Evolutionary conservation across 2,329 filamentous ascomycete species (phyloP).

Genomic region (Xylaria sp.): DNA sequence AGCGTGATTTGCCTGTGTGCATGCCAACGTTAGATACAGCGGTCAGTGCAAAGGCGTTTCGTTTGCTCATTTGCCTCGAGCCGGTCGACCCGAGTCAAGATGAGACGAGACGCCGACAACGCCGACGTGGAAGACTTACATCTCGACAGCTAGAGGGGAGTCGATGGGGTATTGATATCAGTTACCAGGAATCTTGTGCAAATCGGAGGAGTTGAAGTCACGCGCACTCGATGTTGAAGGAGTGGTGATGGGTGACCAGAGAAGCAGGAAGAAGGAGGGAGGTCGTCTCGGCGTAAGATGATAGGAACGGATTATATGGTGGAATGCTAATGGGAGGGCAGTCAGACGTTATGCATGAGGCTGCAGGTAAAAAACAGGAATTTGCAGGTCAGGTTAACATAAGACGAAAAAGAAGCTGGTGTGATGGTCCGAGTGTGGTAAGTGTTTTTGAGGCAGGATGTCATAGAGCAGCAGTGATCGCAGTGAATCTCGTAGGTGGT

Average conservation of each 20-base stretch:
- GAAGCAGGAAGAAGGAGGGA: slow-evolving; percentile 12
- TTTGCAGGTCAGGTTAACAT: slow-evolving; percentile 1
- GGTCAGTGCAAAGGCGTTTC: not conserved
- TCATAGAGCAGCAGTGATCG: slow-evolving; percentile 5
- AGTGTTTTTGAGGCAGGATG: not conserved
- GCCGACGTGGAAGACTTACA: slow-evolving; percentile 9
- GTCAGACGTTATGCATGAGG: slow-evolving; percentile 9
- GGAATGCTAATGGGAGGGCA: not conserved
- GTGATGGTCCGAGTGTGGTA: not conserved
- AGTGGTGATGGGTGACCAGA: not conserved
- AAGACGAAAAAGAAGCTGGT: slow-evolving; percentile 1
- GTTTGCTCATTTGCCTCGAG: not conserved
- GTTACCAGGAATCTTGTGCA: not conserved
- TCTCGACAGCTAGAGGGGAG: slow-evolving; percentile 5
- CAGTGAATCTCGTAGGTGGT: not conserved
- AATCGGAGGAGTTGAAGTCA: not conserved
- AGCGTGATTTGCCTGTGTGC: slow-evolving; percentile 66
- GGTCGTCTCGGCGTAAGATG: not conserved
- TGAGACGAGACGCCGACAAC: not conserved
- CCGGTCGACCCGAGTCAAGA: not conserved
- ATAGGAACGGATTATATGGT: no score
- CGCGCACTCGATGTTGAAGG: not conserved
- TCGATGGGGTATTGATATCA: not conserved
- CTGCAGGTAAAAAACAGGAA: slow-evolving; percentile 2
- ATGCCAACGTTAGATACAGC: slow-evolving; percentile 8